phyloP scores from a whole-genome alignment of 2,329 filamentous ascomycete genomes.

The Zalaria obscura region DNA sequence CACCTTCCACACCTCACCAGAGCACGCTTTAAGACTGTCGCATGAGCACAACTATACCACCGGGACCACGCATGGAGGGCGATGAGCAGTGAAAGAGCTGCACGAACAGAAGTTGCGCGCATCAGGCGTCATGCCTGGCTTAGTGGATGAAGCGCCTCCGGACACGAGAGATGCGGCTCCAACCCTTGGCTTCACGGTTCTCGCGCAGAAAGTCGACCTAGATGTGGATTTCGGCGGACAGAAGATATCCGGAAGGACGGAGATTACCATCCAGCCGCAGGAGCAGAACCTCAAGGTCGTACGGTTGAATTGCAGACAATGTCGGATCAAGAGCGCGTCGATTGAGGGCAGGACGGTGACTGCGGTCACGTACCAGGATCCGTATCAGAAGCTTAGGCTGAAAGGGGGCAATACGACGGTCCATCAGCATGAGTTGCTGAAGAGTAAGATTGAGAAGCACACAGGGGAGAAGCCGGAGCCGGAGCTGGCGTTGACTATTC shows the following conservation, averaged over 20 bases:
- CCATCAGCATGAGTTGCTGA: slow-evolving; percentile 65
- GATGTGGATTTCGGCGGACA: slow-evolving; percentile 75
- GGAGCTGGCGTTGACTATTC: slow-evolving; percentile 45
- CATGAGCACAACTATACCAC: not conserved
- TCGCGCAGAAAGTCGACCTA: slow-evolving; percentile 77
- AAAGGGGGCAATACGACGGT: slow-evolving; percentile 45
- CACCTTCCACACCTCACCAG: too few relatives aligned
- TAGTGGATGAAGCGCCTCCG: slow-evolving; percentile 9
- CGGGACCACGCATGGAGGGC: not conserved
- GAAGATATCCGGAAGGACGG: slow-evolving; percentile 61
- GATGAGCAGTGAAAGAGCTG: slow-evolving; percentile 6
- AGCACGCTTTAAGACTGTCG: too few relatives aligned
- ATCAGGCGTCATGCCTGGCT: slow-evolving; percentile 12
- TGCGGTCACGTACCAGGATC: slow-evolving; percentile 40
- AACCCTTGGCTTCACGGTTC: slow-evolving; percentile 40
- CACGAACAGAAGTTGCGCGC: slow-evolving; percentile 6
- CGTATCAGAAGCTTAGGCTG: slow-evolving; percentile 51
- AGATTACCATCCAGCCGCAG: slow-evolving; percentile 62
- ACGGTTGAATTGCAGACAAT: slow-evolving; percentile 48
- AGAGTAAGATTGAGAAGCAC: slow-evolving; percentile 50
- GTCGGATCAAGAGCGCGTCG: slow-evolving; percentile 38
- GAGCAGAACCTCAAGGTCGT: slow-evolving; percentile 40
- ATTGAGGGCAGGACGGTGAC: slow-evolving; percentile 23
- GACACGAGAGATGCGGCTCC: slow-evolving; percentile 10
- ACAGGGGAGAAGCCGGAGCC: slow-evolving; percentile 37